Evolutionary conservation across 1,284 basidiomycete species (phyloP).

Genomic region (Naganishia cerealis): DNA sequence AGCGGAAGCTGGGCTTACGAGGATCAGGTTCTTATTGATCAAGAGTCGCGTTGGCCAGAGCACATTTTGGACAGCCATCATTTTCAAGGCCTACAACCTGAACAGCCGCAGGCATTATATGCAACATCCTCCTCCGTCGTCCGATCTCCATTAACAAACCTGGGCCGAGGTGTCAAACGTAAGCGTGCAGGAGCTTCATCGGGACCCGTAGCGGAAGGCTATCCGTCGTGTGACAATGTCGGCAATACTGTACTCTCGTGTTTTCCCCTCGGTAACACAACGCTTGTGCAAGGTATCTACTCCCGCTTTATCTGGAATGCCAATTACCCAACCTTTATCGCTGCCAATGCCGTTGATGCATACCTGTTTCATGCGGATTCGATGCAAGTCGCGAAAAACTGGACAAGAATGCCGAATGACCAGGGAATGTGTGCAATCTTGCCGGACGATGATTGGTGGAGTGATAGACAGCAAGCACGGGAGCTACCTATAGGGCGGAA

Average conservation of each 20-base stretch:
- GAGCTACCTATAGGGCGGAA: slow-evolving; percentile 17
- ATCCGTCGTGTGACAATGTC: slow-evolving; percentile 34
- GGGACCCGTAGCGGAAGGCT: slow-evolving; percentile 31
- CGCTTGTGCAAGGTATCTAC: slow-evolving; percentile 30
- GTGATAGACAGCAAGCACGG: slow-evolving; percentile 9
- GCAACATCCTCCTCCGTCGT: neutral
- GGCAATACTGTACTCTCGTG: slow-evolving; percentile 35
- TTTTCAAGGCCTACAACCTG: neutral
- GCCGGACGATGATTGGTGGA: slow-evolving; percentile 33
- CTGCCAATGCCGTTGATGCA: slow-evolving; percentile 27
- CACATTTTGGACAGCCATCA: neutral
- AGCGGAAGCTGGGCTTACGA: neutral
- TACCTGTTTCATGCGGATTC: slow-evolving; percentile 34
- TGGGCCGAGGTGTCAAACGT: neutral
- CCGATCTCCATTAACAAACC: neutral
- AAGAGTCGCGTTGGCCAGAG: neutral
- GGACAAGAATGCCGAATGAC: slow-evolving; percentile 21
- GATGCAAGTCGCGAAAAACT: slow-evolving; percentile 25
- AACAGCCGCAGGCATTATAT: neutral
- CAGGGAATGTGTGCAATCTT: slow-evolving; percentile 32
- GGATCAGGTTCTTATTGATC: neutral
- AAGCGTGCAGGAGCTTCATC: slow-evolving; percentile 31
- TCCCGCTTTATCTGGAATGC: slow-evolving; percentile 36
- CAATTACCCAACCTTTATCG: slow-evolving; percentile 35
- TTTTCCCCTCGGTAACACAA: slow-evolving; percentile 31